Base-by-base conservation (phyloP, 768 basidiomycete species). In the Lactarius akahatsu region DNA sequence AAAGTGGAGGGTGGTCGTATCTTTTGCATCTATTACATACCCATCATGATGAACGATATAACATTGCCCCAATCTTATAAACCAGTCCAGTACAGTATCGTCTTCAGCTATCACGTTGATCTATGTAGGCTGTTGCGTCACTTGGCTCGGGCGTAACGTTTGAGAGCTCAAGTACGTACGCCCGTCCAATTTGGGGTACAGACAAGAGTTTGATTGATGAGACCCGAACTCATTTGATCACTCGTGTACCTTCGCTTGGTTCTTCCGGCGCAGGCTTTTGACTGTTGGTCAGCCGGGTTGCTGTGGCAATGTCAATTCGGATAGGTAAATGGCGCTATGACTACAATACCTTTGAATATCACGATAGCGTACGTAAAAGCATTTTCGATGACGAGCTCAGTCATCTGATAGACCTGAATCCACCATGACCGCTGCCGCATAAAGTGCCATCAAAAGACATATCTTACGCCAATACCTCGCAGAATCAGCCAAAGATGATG, bases 11-110 rank as follows among this genome's bases (percentile, higher is more conserved):
- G 40, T 26, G 6, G 50, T 38, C 38, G 47, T 2, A 36, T 34
- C 60, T 60, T 47, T 40, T 36, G 18, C 28, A 66, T 66, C 56
- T 66, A 54, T 58, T 66, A 54, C 56, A 41, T 54, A 36, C 57
- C 43, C 26, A 57, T 43, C 47, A 66, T 57, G 40, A 58, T 45
- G 26, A 32, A 59, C 57, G 26, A 66, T 67, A 54, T 67, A 58
- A 55, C 32, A 41, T 47, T 59, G 66, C 58, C 54, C 18, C 11
- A 16, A 67, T 67, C 54, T 63, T 55, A 55, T 66, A 28, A 45
- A 34, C 20, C 9, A 28, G 20, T 56, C 9, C 55, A 56, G 18
- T 30, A 11, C 18, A 56, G 64, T 54, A 59, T 20, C 15, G 41
- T 30, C 23, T 30, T 16, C 41, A 23, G 10, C 11, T 60, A 65